Percentiles rank a stretch among this genome's conserved stretches.
phyloP scores from a whole-genome alignment of 139 green algal genomes.

The Prasinococcaceae sp. region DNA sequence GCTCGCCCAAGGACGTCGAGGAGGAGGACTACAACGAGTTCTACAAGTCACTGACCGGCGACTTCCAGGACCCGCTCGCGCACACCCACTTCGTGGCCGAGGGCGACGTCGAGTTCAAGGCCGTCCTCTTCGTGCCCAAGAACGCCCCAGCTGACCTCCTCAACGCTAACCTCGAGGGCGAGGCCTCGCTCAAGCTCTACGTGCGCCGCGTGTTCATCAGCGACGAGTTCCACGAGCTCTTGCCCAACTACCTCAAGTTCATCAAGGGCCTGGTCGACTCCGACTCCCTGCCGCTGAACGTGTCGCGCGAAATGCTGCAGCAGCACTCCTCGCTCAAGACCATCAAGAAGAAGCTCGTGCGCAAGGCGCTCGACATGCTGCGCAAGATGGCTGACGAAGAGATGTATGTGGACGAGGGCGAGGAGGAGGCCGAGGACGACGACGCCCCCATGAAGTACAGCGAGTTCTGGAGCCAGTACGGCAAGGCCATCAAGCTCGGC shows the following conservation, averaged over 20 bases:
- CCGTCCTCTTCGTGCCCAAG: slow-evolving; percentile 79
- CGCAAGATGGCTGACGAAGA: slow-evolving; percentile 73
- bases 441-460: slow-evolving; percentile 45
- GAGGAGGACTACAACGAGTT: slow-evolving; percentile 93
- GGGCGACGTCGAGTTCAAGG: slow-evolving; percentile 96
- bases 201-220: slow-evolving; percentile 90
- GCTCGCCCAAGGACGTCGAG: slow-evolving; percentile 62
- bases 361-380: slow-evolving; percentile 80
- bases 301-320: slow-evolving; percentile 89
- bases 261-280: slow-evolving; percentile 84
- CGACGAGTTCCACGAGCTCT: slow-evolving; percentile 78
- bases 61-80: slow-evolving; percentile 48
- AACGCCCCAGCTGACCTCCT: slow-evolving; percentile 48
- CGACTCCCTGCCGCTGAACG: slow-evolving; percentile 89
- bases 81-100: slow-evolving; percentile 91
- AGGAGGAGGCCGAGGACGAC: slow-evolving; percentile 20
- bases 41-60: slow-evolving; percentile 79
- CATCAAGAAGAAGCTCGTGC: slow-evolving; percentile 98
- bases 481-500: slow-evolving; percentile 86
- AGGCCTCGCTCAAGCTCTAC: slow-evolving; percentile 71
- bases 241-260: slow-evolving; percentile 67
- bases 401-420: slow-evolving; percentile 28
- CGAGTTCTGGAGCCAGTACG: slow-evolving; percentile 83
- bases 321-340: slow-evolving; percentile 76
- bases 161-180: slow-evolving; percentile 83